Conservation (phyloP, 345 rosid species). For the Eucalyptus brandiana region DNA sequence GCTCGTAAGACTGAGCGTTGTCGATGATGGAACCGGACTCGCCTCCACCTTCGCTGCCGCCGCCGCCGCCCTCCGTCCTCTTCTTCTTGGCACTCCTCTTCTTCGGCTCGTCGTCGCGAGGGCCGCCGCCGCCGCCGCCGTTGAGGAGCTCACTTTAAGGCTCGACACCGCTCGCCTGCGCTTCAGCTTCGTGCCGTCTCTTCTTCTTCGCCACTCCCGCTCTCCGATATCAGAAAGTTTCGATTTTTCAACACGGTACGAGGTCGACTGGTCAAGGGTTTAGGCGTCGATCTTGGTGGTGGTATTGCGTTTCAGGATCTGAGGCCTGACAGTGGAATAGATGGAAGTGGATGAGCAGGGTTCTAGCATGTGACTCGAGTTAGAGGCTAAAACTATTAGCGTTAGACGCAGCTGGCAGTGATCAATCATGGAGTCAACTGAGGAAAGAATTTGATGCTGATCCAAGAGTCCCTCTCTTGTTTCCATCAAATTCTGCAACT, state of each 20-base stretch:
- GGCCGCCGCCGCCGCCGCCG: not conserved
- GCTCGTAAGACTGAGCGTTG: slow-evolving; percentile 88
- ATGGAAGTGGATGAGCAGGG: too few species aligned
- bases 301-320: too few species aligned
- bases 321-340: too few species aligned
- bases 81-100: not conserved
- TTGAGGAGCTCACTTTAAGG: not conserved
- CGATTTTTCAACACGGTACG: not conserved
- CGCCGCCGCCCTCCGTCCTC: not conserved
- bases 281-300: not conserved
- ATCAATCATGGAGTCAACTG: not conserved
- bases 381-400: too few species aligned
- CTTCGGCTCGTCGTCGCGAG: not conserved
- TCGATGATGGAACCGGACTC: slow-evolving; percentile 83
- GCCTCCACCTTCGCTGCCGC: not conserved
- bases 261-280: not conserved
- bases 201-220: slow-evolving; percentile 50
- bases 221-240: too few species aligned
- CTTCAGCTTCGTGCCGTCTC: not conserved
- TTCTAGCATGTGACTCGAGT: too few species aligned
- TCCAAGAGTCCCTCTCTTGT: too few species aligned
- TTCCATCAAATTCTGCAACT: too few species aligned
- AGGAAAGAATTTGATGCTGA: too few species aligned
- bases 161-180: not conserved
- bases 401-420: not conserved